Conservation (phyloP, 2,329 filamentous ascomycete genomes). For the Chrysoporthe austroafricana region DNA sequence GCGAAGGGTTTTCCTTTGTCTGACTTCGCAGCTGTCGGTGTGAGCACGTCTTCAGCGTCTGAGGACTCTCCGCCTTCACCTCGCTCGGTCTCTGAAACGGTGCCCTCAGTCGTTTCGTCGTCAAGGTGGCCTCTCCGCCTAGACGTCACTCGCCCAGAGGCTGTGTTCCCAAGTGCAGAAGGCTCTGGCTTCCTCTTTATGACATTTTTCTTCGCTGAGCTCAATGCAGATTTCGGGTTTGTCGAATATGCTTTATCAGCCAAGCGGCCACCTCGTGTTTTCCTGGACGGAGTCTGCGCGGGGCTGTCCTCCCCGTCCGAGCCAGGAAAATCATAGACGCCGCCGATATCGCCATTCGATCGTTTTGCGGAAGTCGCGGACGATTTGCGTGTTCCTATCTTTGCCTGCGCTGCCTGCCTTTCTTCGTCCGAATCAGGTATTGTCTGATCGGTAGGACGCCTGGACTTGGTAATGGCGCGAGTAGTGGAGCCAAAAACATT, state of each 20-base stretch:
- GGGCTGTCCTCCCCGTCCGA: conserved; percentile 27
- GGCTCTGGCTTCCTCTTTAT: not conserved
- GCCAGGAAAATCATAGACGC: conserved; percentile 31
- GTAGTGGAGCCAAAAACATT: conserved; percentile 20
- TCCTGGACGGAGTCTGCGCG: conserved; percentile 12
- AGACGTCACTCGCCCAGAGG: not conserved
- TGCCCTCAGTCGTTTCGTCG: not conserved
- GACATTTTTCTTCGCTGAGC: not conserved
- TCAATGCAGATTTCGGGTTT: not conserved
- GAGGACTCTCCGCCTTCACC: not conserved
- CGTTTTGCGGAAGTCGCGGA: conserved; percentile 2
- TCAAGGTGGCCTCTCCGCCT: conserved; percentile 1
- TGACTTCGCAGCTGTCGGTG: conserved; percentile 23
- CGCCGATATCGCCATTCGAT: conserved; percentile 4
- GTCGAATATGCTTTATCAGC: not conserved
- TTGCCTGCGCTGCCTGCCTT: not conserved
- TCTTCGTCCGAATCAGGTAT: conserved; percentile 34
- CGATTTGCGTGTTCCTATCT: not conserved
- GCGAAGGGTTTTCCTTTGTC: conserved; percentile 26
- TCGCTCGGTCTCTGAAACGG: conserved; percentile 1
- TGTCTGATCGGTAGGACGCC: conserved; percentile 2
- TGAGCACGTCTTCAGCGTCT: conserved; percentile 11
- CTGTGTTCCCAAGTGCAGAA: not conserved
- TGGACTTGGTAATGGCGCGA: conserved; percentile 6
- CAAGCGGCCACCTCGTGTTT: not conserved